Percentiles rank a stretch among this genome's conserved stretches.
Conservation (phyloP, 495 filamentous ascomycete genomes). For the Xylaria castorea region DNA sequence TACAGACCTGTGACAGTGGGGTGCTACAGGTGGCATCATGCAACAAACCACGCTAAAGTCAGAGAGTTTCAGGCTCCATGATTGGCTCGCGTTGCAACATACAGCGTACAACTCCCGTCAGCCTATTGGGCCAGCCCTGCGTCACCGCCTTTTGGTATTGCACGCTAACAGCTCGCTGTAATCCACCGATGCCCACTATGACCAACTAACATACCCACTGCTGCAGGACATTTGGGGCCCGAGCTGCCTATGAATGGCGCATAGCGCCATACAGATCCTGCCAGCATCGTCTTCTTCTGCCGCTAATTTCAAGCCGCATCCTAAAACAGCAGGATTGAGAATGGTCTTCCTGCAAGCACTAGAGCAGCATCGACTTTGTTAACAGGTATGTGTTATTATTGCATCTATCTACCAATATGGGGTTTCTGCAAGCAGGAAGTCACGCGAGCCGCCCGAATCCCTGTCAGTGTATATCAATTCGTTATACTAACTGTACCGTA, state of each 20-base stretch:
- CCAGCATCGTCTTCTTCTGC: slow-evolving; percentile 11
- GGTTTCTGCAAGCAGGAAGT: slow-evolving; percentile 8
- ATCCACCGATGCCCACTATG: slow-evolving; percentile 31
- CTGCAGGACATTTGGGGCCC: slow-evolving; percentile 16
- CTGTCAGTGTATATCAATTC: neutral
- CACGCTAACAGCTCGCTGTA: slow-evolving; percentile 32
- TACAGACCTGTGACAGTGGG: neutral
- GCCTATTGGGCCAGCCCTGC: slow-evolving; percentile 26
- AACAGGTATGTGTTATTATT: neutral
- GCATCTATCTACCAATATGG: neutral
- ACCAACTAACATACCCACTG: slow-evolving; percentile 28
- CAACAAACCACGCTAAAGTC: slow-evolving; percentile 8
- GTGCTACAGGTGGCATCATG: slow-evolving; percentile 18
- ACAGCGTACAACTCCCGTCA: neutral
- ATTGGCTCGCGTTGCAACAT: slow-evolving; percentile 16
- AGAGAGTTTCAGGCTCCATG: slow-evolving; percentile 10
- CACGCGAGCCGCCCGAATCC: slow-evolving; percentile 14
- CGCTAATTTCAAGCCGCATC: slow-evolving; percentile 30
- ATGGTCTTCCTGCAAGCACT: slow-evolving; percentile 15
- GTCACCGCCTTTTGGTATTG: slow-evolving; percentile 43
- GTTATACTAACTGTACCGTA: neutral
- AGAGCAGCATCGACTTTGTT: slow-evolving; percentile 10
- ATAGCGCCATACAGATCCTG: slow-evolving; percentile 1
- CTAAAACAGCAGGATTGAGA: neutral
- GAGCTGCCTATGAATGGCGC: neutral